Percentiles rank a stretch among this genome's conserved stretches.
Evolutionary conservation across 1,284 basidiomycete species (phyloP).

Genomic region (Ustilago vetiveriae): DNA sequence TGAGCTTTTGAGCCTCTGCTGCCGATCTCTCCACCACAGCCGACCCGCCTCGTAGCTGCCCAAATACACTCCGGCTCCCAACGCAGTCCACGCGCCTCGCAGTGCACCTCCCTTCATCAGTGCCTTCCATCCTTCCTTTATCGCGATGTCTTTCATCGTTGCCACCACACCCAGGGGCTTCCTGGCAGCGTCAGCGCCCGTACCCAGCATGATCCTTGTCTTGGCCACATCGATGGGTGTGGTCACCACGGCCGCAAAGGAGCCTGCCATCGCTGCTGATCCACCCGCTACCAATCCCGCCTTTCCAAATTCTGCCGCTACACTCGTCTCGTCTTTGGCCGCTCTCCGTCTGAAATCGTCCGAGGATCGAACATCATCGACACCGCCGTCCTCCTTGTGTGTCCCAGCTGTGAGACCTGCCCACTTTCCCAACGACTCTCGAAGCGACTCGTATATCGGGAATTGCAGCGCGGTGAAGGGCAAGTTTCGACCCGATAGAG

Average conservation of each 20-base stretch:
- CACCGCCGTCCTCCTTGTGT: slow-evolving; percentile 38
- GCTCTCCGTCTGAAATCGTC: slow-evolving; percentile 25
- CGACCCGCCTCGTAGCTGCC: slow-evolving; percentile 58
- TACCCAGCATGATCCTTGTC: slow-evolving; percentile 56
- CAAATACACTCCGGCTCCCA: slow-evolving; percentile 61
- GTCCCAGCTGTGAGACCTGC: slow-evolving; percentile 46
- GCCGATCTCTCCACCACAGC: slow-evolving; percentile 58
- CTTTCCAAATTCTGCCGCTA: slow-evolving; percentile 34
- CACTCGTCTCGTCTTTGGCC: slow-evolving; percentile 18
- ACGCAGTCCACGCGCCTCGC: slow-evolving; percentile 55
- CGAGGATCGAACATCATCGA: slow-evolving; percentile 40
- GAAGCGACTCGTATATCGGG: slow-evolving; percentile 58
- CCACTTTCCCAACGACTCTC: slow-evolving; percentile 29
- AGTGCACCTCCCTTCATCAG: slow-evolving; percentile 54
- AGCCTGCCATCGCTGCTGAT: slow-evolving; percentile 48
- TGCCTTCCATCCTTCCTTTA: slow-evolving; percentile 46
- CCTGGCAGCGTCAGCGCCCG: slow-evolving; percentile 6
- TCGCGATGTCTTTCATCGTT: slow-evolving; percentile 37
- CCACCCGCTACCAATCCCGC: slow-evolving; percentile 50
- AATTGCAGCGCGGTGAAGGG: slow-evolving; percentile 64
- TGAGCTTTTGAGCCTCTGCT: slow-evolving; percentile 17
- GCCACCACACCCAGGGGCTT: slow-evolving; percentile 35
- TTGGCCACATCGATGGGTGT: slow-evolving; percentile 60
- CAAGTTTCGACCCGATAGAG: slow-evolving; percentile 57
- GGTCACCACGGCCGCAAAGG: slow-evolving; percentile 45